Conservation (phyloP, 2,329 filamentous ascomycete genomes). For the Pezicula carpinea region DNA sequence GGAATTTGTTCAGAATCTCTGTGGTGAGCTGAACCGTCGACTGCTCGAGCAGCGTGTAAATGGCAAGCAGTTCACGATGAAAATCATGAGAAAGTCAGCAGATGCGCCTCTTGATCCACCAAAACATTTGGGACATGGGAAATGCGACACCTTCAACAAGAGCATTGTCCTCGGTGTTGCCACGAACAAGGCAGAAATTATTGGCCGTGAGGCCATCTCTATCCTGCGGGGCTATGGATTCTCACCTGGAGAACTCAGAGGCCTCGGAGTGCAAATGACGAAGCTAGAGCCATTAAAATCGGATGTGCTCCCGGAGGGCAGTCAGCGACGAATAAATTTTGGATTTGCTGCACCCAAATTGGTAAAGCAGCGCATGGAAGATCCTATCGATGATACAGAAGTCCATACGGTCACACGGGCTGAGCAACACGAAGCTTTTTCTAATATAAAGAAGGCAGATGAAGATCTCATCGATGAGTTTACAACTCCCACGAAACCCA, state of each 20-base stretch:
- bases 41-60: conserved; percentile 80
- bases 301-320: conserved; percentile 59
- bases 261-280: conserved; percentile 88
- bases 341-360: conserved; percentile 41
- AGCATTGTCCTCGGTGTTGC: conserved; percentile 77
- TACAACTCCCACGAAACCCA: conserved; percentile 22
- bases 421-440: conserved; percentile 15
- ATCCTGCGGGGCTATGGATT: conserved; percentile 79
- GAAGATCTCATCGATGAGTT: conserved; percentile 19
- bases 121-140: conserved; percentile 92
- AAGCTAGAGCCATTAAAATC: conserved; percentile 78
- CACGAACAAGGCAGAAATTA: conserved; percentile 66
- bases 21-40: conserved; percentile 76
- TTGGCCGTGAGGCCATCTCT: conserved; percentile 80
- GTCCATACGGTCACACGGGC: conserved; percentile 32
- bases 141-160: conserved; percentile 92
- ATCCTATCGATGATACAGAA: conserved; percentile 46
- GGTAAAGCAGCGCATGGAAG: conserved; percentile 33
- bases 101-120: conserved; percentile 87
- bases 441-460: conserved; percentile 6
- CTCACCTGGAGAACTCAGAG: conserved; percentile 86
- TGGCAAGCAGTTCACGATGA: conserved; percentile 85
- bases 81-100: conserved; percentile 82
- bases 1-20: conserved; percentile 81
- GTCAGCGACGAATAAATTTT: conserved; percentile 76